phyloP scores from a whole-genome alignment of 2,329 filamentous ascomycete species.

The Clonostachys rosea region DNA sequence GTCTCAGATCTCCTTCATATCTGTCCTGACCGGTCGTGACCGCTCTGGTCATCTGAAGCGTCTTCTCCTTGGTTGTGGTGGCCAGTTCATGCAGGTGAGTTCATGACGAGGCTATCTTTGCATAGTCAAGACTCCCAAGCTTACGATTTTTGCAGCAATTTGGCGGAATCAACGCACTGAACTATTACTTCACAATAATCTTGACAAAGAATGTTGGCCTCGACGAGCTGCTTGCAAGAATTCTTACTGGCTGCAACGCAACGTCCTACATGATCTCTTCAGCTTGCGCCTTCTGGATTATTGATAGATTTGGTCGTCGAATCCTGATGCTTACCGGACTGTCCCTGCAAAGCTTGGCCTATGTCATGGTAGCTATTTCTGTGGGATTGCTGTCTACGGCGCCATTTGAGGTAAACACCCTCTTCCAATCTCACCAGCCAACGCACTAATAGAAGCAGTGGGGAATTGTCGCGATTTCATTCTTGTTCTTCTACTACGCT shows the following conservation, averaged over 20 bases:
- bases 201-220: conserved; percentile 3
- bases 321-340: conserved; percentile 2
- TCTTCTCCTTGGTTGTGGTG: conserved; percentile 1
- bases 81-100: conserved; percentile 1
- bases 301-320: conserved; percentile 2
- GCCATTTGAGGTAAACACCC: conserved; percentile 5
- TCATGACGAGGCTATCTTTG: background rate
- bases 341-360: conserved; percentile 2
- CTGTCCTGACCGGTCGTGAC: background rate
- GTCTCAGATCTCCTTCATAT: background rate
- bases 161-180: conserved; percentile 19
- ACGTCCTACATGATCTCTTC: conserved; percentile 15
- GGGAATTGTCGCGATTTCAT: conserved; percentile 4
- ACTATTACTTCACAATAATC: conserved; percentile 15
- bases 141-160: conserved; percentile 5
- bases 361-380: conserved; percentile 3
- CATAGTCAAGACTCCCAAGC: background rate
- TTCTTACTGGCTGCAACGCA: conserved; percentile 6
- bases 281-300: conserved; percentile 2
- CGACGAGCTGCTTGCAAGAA: conserved; percentile 2
- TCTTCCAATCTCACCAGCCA: background rate
- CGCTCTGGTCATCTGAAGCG: background rate
- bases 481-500: conserved; percentile 3
- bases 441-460: background rate
- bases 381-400: conserved; percentile 8